Base-by-base conservation (phyloP, 2,329 filamentous ascomycete species). In the Pseudogymnoascus sp. region DNA sequence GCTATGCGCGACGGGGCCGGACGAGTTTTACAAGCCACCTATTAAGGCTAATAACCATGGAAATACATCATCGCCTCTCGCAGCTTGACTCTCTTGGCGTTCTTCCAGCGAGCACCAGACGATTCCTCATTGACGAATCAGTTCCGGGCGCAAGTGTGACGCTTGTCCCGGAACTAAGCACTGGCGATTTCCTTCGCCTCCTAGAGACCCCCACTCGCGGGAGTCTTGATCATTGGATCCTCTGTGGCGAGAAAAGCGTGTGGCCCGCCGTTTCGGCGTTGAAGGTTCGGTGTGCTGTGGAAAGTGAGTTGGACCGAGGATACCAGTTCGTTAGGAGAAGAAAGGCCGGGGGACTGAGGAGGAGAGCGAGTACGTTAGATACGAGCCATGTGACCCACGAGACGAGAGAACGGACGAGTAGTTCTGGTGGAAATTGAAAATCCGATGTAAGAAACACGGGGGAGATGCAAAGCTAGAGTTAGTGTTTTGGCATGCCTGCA, bases 241-340 rank as follows among this genome's bases (percentile, higher is more conserved):
- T 87, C 34, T 83, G 89, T 63, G 93, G 93, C 1, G 93, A 98
- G 76, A 80, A 87, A 67, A 93, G 90, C 68, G 92, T 96, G 0
- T 98, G 93, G 93, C 93, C 93, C 0, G 90, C 92, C 1, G 85
- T 96, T 2, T 87, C 87, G 34, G 91, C 92, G 13, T 77, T 98
- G 66, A 88, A 89, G 70, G 87, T 96, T 6, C 80, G 93, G 6
- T 95, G 91, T 75, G 89, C 88, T 4, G 83, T 98, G 6, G 93
- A 98, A 75, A 88, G 92, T 63, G 92, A 96, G 73, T 80, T 98
- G 10, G 93, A 97, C 74, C 80, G 87, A 57, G 90, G 90, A 0
- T 97, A 96, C 75, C 90, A 96, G 75, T 79, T 89, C 64, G 89
- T 93, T 0, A 80, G 91, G 66, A 83, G 88, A 67, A 75, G 71